A percentile compares a stretch with the other conserved stretches of the same genome.
Evolutionary conservation across 257 asterid species (phyloP).

Genomic region (Salvia splendens): DNA sequence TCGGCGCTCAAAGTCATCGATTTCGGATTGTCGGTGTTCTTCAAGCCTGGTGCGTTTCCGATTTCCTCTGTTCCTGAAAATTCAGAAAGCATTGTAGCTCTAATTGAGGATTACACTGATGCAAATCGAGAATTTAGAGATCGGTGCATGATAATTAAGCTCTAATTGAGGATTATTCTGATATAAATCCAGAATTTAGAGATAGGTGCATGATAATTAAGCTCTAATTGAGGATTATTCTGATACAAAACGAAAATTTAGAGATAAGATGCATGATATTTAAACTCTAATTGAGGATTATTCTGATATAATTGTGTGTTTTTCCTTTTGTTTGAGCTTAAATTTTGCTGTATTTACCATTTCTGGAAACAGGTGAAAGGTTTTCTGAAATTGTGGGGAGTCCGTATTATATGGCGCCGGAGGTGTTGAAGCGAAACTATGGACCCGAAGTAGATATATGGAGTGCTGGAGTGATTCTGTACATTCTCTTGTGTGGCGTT

Average conservation of each 20-base stretch:
- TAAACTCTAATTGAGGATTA: too few relatives aligned
- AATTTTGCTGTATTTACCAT: conserved; percentile 2
- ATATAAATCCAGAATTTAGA: too few relatives aligned
- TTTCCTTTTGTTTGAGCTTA: background rate
- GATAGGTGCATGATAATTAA: too few relatives aligned
- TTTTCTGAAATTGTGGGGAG: conserved; percentile 93
- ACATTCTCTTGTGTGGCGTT: conserved; percentile 89
- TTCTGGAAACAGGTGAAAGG: conserved; percentile 53
- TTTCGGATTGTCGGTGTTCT: conserved; percentile 81
- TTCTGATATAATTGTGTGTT: too few relatives aligned
- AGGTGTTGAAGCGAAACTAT: conserved; percentile 82
- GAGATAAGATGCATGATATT: too few relatives aligned
- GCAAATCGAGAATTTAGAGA: too few relatives aligned
- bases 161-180: too few relatives aligned
- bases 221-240: too few relatives aligned
- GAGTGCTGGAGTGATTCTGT: conserved; percentile 96
- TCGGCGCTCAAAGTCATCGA: conserved; percentile 81
- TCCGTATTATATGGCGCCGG: conserved; percentile 96
- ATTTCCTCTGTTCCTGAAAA: background rate
- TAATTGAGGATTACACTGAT: too few relatives aligned
- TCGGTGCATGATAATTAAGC: too few relatives aligned
- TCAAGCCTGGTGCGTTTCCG: conserved; percentile 65
- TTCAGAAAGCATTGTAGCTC: too few relatives aligned
- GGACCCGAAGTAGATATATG: conserved; percentile 92
- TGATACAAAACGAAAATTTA: too few relatives aligned